phyloP scores from a whole-genome alignment of 768 basidiomycete species.

The Leucocoprinus leucothites region DNA sequence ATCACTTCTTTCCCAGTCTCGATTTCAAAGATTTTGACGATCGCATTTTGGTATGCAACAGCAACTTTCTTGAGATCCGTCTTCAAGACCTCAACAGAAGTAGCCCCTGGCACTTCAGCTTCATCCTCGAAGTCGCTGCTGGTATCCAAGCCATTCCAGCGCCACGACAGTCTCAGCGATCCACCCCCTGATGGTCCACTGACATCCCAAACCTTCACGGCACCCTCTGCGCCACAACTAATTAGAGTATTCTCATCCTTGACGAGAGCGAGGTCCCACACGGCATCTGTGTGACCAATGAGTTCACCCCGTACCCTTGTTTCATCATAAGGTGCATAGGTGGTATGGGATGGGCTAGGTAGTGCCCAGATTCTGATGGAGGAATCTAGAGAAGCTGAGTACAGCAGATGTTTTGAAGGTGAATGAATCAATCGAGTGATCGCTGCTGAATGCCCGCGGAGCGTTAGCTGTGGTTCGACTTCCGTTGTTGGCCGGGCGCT shows the following conservation, averaged over 20 bases:
- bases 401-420: constrained; percentile 71
- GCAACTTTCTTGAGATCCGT: constrained; percentile 83
- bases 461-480: constrained; percentile 89
- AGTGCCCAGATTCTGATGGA: constrained; percentile 91
- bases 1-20: constrained; percentile 78
- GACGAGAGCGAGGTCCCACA: constrained; percentile 92
- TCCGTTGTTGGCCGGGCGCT: constrained; percentile 78
- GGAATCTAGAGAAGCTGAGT: constrained; percentile 91
- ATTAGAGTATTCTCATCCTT: constrained; percentile 82
- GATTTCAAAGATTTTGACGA: constrained; percentile 90
- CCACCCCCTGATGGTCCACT: constrained; percentile 62
- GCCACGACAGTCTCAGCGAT: constrained; percentile 75
- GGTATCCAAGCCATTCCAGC: constrained; percentile 63
- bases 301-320: constrained; percentile 74
- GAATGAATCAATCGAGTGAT: constrained; percentile 85
- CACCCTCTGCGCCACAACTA: constrained; percentile 88
- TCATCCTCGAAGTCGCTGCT: constrained; percentile 48
- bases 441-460: constrained; percentile 89
- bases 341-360: constrained; percentile 73
- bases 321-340: constrained; percentile 89
- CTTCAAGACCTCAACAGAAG: constrained; percentile 80
- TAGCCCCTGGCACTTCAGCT: constrained; percentile 64
- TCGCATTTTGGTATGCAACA: constrained; percentile 85
- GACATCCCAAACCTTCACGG: constrained; percentile 93
- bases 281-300: constrained; percentile 91